A percentile compares a stretch with the other conserved stretches of the same genome.
These are phyloP conservation scores for Candida sanyaensis DNA, from an alignment of 1,139 yeast species.

Conservation along the genomic window DNA sequence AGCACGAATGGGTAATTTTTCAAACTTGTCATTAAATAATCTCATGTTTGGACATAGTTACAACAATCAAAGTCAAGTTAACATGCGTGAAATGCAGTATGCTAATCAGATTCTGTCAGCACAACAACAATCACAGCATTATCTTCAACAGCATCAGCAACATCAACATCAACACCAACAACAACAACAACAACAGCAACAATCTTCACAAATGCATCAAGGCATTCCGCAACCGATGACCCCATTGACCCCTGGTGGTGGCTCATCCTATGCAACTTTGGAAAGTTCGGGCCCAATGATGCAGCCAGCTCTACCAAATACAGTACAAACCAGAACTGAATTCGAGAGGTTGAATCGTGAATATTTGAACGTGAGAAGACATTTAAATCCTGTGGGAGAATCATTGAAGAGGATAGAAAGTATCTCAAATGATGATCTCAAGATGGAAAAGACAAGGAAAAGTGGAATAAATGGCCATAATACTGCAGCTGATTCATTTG, in stretches of 20 bases:
- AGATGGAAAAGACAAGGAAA: constrained; percentile 23
- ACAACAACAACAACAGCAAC: constrained; percentile 8
- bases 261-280: neutral
- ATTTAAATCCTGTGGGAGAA: constrained; percentile 67
- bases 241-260: constrained; percentile 8
- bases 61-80: constrained; percentile 24
- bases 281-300: constrained; percentile 20
- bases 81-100: constrained; percentile 22
- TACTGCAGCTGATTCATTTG: constrained; percentile 31
- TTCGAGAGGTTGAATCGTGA: constrained; percentile 77
- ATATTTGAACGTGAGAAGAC: constrained; percentile 67
- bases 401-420: constrained; percentile 52
- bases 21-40: constrained; percentile 46
- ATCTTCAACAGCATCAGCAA: constrained; percentile 1
- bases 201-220: constrained; percentile 4
- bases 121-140: neutral
- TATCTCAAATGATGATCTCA: constrained; percentile 21
- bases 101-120: neutral
- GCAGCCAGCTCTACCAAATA: constrained; percentile 41
- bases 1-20: constrained; percentile 35
- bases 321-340: constrained; percentile 69
- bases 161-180: constrained; percentile 11
- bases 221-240: constrained; percentile 7
- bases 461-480: constrained; percentile 11
- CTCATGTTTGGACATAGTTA: constrained; percentile 47